Evolutionary conservation across 2,329 filamentous ascomycete species (phyloP).

Genomic region (Penicillium sp.): DNA sequence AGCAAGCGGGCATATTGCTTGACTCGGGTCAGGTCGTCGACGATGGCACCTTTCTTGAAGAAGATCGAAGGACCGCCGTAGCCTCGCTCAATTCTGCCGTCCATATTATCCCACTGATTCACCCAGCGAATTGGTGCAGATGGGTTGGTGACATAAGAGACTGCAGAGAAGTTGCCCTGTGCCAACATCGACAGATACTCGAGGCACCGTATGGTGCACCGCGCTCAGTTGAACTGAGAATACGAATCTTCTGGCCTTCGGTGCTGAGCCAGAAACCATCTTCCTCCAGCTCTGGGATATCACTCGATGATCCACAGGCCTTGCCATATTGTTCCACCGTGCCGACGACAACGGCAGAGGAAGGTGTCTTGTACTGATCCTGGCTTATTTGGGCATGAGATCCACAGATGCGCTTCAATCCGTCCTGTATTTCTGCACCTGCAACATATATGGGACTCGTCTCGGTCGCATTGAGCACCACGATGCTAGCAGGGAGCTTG

Average conservation of each 20-base stretch:
- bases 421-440: slow-evolving; percentile 63
- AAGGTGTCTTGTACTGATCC: slow-evolving; percentile 27
- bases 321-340: slow-evolving; percentile 41
- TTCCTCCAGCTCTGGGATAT: slow-evolving; percentile 38
- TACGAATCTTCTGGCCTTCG: slow-evolving; percentile 56
- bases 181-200: slow-evolving; percentile 71
- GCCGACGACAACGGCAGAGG: slow-evolving; percentile 37
- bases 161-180: slow-evolving; percentile 60
- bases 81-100: slow-evolving; percentile 70
- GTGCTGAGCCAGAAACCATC: slow-evolving; percentile 66
- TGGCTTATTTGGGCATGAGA: slow-evolving; percentile 49
- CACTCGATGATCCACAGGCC: slow-evolving; percentile 26
- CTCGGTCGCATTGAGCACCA: slow-evolving; percentile 61
- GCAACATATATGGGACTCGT: slow-evolving; percentile 65
- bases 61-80: slow-evolving; percentile 73
- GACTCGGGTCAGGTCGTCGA: slow-evolving; percentile 65
- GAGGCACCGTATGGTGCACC: slow-evolving; percentile 71
- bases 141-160: slow-evolving; percentile 61
- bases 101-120: slow-evolving; percentile 76
- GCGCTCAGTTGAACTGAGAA: slow-evolving; percentile 55
- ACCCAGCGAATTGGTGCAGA: slow-evolving; percentile 70
- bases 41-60: slow-evolving; percentile 63
- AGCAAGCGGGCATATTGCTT: slow-evolving; percentile 69
- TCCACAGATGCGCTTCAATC: slow-evolving; percentile 64
- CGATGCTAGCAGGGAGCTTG: slow-evolving; percentile 56